Base-by-base conservation (phyloP, 2,329 filamentous ascomycete genomes). In the Erysiphe neolycopersici region DNA sequence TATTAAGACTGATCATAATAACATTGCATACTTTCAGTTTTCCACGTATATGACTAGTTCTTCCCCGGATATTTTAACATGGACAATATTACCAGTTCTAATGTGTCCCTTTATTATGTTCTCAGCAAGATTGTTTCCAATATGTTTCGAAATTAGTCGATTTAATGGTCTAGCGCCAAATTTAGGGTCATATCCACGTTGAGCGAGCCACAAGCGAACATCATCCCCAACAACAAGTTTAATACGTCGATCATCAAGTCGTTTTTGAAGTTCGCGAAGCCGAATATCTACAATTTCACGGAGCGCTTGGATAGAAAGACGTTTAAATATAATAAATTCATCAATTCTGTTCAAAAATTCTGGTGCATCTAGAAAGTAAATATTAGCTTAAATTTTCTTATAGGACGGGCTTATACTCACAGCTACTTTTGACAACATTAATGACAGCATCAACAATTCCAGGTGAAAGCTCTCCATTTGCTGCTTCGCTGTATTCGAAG, bases 281-380 rank as follows among this genome's bases (percentile, higher is more conserved):
- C 89, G 73, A 49, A 95, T 94, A 54, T 95, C 83, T 41, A 94
- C 84, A 49, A 95, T 95, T 55, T 92, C 85, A 29, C 83, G 70
- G 45, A 95, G 68, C 14, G 87, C 85, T 16, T 68, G 64, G 29
- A 68, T 69, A 0, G 82, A 81, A 2, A 95, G 69, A 9, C 87
- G 73, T 61, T 85, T 87, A 67, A 95, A 95, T 55, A 95, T 65
- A 58, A 95, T 94, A 63, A 95, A 94, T 47, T 91, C 87, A 60
- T 95, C 87, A 48, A 95, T 83, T 17, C 89, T 73, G 62, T 98
- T 95, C 49, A 95, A 69, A 66, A 95, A 98, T 58, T 95, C 89
- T 3, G 89, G 89, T 5, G 87, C 75, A 57, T 94, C 38, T 41
- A 17, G 11, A 18, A 11, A 18, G 16, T 11, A 5, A 2, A 11